phyloP scores from a whole-genome alignment of 208 protist species.

The Leishmania tropica region DNA sequence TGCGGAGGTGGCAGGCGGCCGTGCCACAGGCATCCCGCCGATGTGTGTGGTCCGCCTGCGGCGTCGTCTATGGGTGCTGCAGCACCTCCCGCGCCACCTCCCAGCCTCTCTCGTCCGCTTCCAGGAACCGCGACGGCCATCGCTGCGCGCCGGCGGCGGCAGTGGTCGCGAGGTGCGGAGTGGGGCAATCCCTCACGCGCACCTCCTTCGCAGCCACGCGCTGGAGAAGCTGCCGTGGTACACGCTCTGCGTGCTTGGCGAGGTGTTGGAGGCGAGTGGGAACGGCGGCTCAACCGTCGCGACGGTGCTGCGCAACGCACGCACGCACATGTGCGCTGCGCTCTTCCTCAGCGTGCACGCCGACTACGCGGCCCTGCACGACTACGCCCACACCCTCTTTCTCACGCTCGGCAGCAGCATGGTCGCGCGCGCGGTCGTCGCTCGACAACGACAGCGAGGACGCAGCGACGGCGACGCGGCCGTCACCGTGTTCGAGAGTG shows the following conservation, averaged over 20 bases:
- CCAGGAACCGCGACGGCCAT: constrained; percentile 1
- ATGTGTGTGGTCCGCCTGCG: constrained; percentile 47
- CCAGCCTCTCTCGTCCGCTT: constrained; percentile 65
- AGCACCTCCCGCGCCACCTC: constrained; percentile 48
- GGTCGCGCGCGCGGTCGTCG: constrained; percentile 14
- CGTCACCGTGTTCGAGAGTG: neutral
- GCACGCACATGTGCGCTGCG: neutral
- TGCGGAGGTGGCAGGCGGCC: constrained; percentile 6
- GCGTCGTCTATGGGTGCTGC: constrained; percentile 53
- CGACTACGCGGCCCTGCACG: constrained; percentile 32
- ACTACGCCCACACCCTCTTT: constrained; percentile 39
- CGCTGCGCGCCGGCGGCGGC: neutral
- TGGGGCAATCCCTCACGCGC: constrained; percentile 25
- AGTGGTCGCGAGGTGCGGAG: neutral
- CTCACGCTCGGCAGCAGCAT: constrained; percentile 24
- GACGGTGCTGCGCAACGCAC: constrained; percentile 3
- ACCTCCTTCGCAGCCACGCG: constrained; percentile 40
- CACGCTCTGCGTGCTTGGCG: constrained; percentile 27
- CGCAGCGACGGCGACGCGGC: neutral
- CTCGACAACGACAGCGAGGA: neutral
- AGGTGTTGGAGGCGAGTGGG: neutral
- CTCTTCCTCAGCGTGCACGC: constrained; percentile 14
- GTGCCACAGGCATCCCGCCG: constrained; percentile 8
- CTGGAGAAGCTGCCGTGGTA: constrained; percentile 50
- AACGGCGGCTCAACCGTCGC: neutral